Percentiles rank a stretch among this genome's conserved stretches.
Conservation (phyloP, 1,284 basidiomycete genomes). For the Puccinia hordei region DNA sequence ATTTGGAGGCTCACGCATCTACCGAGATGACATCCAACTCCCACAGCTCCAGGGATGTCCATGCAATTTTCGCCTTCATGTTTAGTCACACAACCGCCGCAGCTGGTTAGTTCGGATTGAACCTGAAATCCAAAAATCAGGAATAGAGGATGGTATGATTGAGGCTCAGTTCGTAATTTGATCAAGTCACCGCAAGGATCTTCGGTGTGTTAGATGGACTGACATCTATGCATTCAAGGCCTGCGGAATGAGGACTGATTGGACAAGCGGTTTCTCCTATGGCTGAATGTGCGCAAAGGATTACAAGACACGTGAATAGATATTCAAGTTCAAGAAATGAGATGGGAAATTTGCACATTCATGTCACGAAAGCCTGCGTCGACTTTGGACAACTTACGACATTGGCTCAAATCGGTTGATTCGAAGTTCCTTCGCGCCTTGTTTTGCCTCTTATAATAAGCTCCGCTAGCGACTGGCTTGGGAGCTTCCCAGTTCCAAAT, state of each 20-base stretch:
- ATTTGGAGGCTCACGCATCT: slow-evolving; percentile 36
- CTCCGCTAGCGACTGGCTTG: slow-evolving; percentile 18
- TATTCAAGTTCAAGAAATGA: neutral
- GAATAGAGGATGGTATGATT: neutral
- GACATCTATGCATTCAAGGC: slow-evolving; percentile 49
- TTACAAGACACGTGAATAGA: neutral
- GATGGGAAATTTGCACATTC: neutral
- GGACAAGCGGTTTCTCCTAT: slow-evolving; percentile 39
- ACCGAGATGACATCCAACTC: slow-evolving; percentile 44
- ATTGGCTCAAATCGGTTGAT: slow-evolving; percentile 3
- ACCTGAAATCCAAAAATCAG: neutral
- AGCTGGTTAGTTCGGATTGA: slow-evolving; percentile 35
- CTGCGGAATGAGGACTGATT: slow-evolving; percentile 35
- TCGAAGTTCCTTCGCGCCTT: slow-evolving; percentile 3
- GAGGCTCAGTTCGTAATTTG: too few relatives aligned
- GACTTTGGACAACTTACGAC: neutral
- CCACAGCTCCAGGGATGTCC: slow-evolving; percentile 32
- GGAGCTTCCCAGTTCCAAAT: slow-evolving; percentile 45
- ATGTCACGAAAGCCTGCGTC: neutral
- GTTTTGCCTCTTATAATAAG: slow-evolving; percentile 14
- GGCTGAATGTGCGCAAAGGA: slow-evolving; percentile 9
- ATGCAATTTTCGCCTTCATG: slow-evolving; percentile 39
- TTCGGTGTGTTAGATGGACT: neutral
- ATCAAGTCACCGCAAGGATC: neutral
- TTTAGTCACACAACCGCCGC: slow-evolving; percentile 44